Conservation (phyloP, 2,329 filamentous ascomycete genomes). For the Calonectria hawksworthii region DNA sequence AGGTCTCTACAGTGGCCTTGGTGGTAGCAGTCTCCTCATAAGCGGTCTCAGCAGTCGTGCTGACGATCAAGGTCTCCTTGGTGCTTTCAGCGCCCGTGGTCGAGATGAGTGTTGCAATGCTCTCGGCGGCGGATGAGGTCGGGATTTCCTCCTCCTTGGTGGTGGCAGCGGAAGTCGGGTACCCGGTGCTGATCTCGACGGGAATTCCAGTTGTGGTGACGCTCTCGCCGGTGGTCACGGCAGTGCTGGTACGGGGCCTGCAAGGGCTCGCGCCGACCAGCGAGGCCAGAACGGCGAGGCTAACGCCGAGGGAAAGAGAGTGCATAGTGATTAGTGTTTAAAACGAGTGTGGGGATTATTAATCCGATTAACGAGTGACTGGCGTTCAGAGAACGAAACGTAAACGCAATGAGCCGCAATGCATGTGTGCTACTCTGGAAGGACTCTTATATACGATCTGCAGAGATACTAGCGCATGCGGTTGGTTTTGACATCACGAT, state of each 20-base stretch:
- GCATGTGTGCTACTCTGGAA: neutral
- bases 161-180: neutral
- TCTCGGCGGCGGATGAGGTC: neutral
- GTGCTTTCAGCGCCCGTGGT: neutral
- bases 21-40: neutral
- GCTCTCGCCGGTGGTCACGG: neutral
- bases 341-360: neutral
- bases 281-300: constrained; percentile 3
- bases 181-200: neutral
- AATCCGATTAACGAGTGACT: constrained; percentile 1
- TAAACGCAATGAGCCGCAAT: neutral
- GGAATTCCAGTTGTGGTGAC: neutral
- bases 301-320: neutral
- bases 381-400: neutral
- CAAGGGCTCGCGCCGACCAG: neutral
- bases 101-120: neutral
- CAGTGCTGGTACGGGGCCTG: neutral
- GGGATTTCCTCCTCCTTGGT: neutral
- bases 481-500: constrained; percentile 8
- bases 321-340: neutral
- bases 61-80: neutral
- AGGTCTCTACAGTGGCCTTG: neutral
- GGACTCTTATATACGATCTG: constrained; percentile 2
- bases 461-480: neutral
- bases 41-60: neutral